Evolutionary conservation across 257 asterid genomes (phyloP).

Genomic region (Asclepias syriaca): DNA sequence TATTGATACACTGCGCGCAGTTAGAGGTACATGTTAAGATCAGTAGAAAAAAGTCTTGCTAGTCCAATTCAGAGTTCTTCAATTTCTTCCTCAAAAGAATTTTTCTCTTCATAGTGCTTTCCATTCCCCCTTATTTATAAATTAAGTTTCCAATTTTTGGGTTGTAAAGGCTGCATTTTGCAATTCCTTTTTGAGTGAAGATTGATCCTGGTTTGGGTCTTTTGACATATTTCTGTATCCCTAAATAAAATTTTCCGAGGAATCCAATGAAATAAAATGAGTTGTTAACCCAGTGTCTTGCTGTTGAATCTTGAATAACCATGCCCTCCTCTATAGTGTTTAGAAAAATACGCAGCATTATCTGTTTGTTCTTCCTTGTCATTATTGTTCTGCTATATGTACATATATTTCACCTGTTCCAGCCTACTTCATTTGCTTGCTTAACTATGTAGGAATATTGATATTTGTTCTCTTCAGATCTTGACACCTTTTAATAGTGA

Average conservation of each 20-base stretch:
- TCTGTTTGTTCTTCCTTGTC: not conserved
- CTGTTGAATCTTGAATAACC: not conserved
- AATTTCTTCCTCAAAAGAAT: conserved; percentile 29
- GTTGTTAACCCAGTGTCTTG: not conserved
- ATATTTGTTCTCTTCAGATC: not conserved
- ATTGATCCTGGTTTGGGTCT: conserved; percentile 11
- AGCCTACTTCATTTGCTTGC: not conserved
- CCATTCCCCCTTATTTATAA: no score
- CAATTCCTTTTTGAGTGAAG: not conserved
- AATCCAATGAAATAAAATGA: conserved; percentile 5
- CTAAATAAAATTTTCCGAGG: not conserved
- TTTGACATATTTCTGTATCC: conserved; percentile 1
- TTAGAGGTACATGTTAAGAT: conserved; percentile 77
- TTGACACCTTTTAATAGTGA: not conserved
- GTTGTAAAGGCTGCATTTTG: not conserved
- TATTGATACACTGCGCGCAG: conserved; percentile 76
- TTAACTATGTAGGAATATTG: not conserved
- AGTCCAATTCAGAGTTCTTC: conserved; percentile 35
- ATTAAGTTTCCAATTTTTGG: no score
- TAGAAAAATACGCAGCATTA: not conserved
- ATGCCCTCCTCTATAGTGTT: not conserved
- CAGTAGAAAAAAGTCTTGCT: conserved; percentile 33
- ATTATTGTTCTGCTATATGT: not conserved
- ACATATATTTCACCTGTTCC: not conserved
- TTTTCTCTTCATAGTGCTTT: conserved; percentile 28